Evolutionary conservation across 2,329 filamentous ascomycete genomes (phyloP).

Genomic region (Cyanodermella asteris): DNA sequence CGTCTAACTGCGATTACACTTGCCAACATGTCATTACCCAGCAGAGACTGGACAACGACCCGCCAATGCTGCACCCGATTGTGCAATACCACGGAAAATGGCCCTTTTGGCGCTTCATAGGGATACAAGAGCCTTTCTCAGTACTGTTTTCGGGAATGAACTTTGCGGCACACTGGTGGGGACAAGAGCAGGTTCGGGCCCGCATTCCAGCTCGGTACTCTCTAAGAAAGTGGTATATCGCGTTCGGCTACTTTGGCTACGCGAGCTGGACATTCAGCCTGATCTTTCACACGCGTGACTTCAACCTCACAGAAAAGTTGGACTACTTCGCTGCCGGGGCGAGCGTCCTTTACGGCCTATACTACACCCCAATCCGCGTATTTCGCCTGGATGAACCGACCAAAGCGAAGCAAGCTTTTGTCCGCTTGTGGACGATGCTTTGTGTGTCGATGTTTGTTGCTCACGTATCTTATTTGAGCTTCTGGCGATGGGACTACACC

Average conservation of each 20-base stretch:
- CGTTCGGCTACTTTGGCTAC: constrained; percentile 61
- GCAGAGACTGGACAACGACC: constrained; percentile 41
- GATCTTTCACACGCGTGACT: constrained; percentile 84
- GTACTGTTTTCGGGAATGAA: constrained; percentile 89
- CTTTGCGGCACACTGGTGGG: constrained; percentile 62
- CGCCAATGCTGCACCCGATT: constrained; percentile 41
- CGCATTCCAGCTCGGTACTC: constrained; percentile 52
- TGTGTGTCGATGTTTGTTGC: constrained; percentile 49
- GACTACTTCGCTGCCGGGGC: constrained; percentile 92
- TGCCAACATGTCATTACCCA: constrained; percentile 86
- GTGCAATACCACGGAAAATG: constrained; percentile 98
- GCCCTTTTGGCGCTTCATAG: constrained; percentile 78
- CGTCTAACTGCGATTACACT: constrained; percentile 88
- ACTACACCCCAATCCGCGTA: constrained; percentile 61
- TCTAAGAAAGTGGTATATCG: constrained; percentile 58
- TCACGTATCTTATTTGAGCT: constrained; percentile 67
- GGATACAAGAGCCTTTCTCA: constrained; percentile 85
- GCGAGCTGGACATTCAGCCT: constrained; percentile 73
- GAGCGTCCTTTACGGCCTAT: constrained; percentile 75
- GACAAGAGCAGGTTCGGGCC: constrained; percentile 47
- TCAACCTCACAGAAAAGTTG: constrained; percentile 65
- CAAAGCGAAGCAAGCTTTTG: constrained; percentile 26
- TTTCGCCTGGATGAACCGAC: constrained; percentile 52
- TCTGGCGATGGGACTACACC: constrained; percentile 79
- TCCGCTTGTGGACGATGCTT: constrained; percentile 53